Evolutionary conservation across 164 flowering plant species (phyloP).

Genomic region (Houttuynia cordata): DNA sequence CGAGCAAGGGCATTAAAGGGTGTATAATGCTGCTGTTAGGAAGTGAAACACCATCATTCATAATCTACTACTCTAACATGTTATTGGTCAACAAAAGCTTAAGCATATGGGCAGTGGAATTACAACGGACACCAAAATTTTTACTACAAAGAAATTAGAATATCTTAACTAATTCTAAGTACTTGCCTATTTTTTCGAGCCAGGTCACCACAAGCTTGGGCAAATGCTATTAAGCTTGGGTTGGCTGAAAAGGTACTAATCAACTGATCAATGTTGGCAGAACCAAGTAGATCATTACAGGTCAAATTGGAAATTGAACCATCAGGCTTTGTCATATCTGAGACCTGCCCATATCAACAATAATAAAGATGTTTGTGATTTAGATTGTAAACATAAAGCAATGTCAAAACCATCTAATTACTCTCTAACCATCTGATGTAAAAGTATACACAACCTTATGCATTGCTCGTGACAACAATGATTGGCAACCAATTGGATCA

Average conservation of each 20-base stretch:
- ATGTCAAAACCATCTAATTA: background rate
- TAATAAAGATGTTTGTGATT: too few relatives aligned
- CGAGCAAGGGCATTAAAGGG: too few relatives aligned
- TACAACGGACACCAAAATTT: background rate
- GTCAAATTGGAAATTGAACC: slow-evolving; percentile 14
- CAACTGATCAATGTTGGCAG: slow-evolving; percentile 65
- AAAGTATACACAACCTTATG: slow-evolving; percentile 55
- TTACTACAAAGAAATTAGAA: too few relatives aligned
- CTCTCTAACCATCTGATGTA: background rate
- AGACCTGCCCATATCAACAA: slow-evolving; percentile 34
- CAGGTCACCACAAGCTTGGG: slow-evolving; percentile 79
- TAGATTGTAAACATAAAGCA: too few relatives aligned
- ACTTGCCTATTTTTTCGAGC: slow-evolving; percentile 73
- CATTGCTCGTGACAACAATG: slow-evolving; percentile 84
- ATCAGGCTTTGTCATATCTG: slow-evolving; percentile 39
- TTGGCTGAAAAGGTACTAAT: slow-evolving; percentile 88
- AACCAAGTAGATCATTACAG: slow-evolving; percentile 21
- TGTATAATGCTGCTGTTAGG: background rate
- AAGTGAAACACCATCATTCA: background rate
- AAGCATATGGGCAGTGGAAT: background rate
- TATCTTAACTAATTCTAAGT: too few relatives aligned
- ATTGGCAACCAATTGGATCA: slow-evolving; percentile 92
- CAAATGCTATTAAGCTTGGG: slow-evolving; percentile 93
- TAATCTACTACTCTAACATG: background rate
- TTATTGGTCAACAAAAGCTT: background rate